Conservation (phyloP, 139 green algal species). For the Nannochloris sp. region DNA sequence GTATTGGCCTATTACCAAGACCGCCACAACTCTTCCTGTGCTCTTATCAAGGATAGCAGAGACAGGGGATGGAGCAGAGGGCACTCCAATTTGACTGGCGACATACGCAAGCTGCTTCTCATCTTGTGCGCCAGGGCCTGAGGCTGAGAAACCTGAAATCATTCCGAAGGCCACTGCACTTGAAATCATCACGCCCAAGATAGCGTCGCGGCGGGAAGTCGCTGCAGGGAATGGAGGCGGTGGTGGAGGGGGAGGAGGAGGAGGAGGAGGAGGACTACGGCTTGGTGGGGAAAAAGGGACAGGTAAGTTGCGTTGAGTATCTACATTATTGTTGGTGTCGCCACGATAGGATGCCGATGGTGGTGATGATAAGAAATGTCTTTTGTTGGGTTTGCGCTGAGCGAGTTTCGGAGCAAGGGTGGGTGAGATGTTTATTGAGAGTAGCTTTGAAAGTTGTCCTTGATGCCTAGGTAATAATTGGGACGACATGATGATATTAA, state of each 20-base stretch:
- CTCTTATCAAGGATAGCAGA: neutral
- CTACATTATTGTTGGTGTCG: neutral
- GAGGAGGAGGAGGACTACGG: neutral
- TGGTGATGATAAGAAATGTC: neutral
- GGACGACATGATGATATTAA: too few relatives aligned
- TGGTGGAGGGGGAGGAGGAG: neutral
- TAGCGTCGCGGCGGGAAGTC: neutral
- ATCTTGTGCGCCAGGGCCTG: neutral
- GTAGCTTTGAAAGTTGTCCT: too few relatives aligned
- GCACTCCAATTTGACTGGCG: neutral
- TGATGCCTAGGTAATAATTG: too few relatives aligned
- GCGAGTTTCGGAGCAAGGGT: too few relatives aligned
- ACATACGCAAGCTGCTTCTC: slow-evolving; percentile 5
- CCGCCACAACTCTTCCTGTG: neutral
- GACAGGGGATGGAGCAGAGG: neutral
- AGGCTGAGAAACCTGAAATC: neutral
- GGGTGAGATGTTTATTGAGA: too few relatives aligned
- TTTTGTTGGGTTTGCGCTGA: too few relatives aligned
- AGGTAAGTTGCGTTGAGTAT: neutral
- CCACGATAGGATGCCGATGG: neutral
- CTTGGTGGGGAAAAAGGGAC: neutral
- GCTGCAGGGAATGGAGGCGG: neutral
- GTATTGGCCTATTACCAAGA: neutral
- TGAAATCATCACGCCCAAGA: neutral
- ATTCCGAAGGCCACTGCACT: neutral